phyloP scores from a whole-genome alignment of 352 stramenopile species.

The Hyaloperonospora arabidopsidis region DNA sequence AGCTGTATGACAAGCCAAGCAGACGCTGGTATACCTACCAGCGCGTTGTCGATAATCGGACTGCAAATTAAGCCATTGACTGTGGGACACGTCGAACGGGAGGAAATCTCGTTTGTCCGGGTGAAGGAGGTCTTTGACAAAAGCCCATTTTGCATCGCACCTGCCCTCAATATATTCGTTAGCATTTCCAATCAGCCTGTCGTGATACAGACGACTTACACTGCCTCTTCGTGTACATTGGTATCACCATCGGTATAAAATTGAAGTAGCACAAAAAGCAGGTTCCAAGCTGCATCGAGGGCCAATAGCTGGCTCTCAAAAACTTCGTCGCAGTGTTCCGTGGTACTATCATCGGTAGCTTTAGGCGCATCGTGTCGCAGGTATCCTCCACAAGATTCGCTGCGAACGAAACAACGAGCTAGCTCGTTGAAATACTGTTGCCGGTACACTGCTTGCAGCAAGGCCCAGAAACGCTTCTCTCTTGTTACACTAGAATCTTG shows the following conservation, averaged over 20 bases:
- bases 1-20: constrained; percentile 3
- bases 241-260: constrained; percentile 11
- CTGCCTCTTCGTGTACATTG: constrained; percentile 9
- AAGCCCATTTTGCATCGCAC: constrained; percentile 36
- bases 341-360: constrained; percentile 1
- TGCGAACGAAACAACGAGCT: constrained; percentile 33
- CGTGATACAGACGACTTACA: constrained; percentile 11
- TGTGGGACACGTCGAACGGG: constrained; percentile 20
- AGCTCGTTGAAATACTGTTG: constrained; percentile 33
- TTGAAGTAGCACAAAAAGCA: constrained; percentile 19
- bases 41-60: constrained; percentile 13
- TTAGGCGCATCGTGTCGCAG: constrained; percentile 20
- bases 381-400: constrained; percentile 37
- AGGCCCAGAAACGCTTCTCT: constrained; percentile 43
- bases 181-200: background rate
- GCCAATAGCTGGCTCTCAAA: constrained; percentile 27
- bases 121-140: constrained; percentile 41
- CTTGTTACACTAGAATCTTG: constrained; percentile 20
- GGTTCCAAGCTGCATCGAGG: constrained; percentile 26
- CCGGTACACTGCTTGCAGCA: constrained; percentile 40
- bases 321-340: constrained; percentile 14
- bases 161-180: constrained; percentile 8
- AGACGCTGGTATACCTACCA: constrained; percentile 11
- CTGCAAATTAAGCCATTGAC: background rate
- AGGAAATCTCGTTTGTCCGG: constrained; percentile 31